A percentile compares a stretch with the other conserved stretches of the same genome.
phyloP scores from a whole-genome alignment of 2,329 filamentous ascomycete species.

The Chalaropsis ovoidea region DNA sequence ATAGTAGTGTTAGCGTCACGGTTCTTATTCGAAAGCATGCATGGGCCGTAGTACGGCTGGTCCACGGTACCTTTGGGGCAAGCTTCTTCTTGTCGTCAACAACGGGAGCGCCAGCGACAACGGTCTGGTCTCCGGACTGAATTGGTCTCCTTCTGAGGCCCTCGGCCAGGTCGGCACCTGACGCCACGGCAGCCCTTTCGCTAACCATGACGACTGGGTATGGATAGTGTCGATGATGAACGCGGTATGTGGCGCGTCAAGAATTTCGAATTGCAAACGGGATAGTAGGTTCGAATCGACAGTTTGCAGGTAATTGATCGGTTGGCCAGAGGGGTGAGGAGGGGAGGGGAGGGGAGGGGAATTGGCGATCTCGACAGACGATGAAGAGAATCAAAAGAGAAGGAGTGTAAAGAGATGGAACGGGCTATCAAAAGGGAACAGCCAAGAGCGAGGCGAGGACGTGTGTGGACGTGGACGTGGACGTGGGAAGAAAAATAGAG shows the following conservation, averaged over 20 bases:
- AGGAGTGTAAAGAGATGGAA: conserved; percentile 26
- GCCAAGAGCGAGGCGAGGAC: conserved; percentile 9
- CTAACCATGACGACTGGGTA: conserved; percentile 39
- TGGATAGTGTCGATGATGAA: background rate
- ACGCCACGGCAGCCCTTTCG: conserved; percentile 47
- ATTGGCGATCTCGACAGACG: conserved; percentile 3
- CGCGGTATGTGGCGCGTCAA: conserved; percentile 6
- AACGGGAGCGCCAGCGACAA: conserved; percentile 29
- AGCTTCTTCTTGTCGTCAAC: conserved; percentile 52
- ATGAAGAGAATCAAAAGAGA: conserved; percentile 22
- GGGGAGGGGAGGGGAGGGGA: conserved; percentile 2
- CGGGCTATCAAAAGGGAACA: conserved; percentile 26
- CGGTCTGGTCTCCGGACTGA: conserved; percentile 16
- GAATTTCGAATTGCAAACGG: background rate
- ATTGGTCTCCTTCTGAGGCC: conserved; percentile 48
- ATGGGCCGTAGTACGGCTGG: background rate
- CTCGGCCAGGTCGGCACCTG: conserved; percentile 50
- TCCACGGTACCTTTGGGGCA: conserved; percentile 43
- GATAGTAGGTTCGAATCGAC: background rate
- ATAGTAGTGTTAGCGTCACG: conserved; percentile 12
- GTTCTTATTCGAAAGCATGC: background rate
- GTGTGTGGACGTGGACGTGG: background rate
- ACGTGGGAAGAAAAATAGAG: conserved; percentile 10
- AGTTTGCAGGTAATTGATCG: background rate
- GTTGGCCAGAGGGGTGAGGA: background rate